Evolutionary conservation across 805 yeast species (phyloP).

Genomic region (Yamadazyma ubonensis): DNA sequence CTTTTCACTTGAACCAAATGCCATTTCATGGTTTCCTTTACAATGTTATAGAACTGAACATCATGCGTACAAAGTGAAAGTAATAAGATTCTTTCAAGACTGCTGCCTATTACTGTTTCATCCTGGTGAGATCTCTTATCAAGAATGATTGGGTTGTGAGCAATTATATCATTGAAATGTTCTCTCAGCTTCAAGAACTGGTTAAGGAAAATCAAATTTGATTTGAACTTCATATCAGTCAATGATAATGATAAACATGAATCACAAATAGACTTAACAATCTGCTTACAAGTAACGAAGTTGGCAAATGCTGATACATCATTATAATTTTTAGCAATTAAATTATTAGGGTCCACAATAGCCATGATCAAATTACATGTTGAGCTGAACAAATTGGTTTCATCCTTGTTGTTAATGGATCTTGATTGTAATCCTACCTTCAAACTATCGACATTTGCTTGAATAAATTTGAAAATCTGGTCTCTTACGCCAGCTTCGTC

Average conservation of each 20-base stretch:
- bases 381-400: constrained; percentile 27
- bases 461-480: constrained; percentile 20
- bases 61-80: constrained; percentile 44
- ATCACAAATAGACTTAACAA: constrained; percentile 35
- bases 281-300: constrained; percentile 27
- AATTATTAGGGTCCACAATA: constrained; percentile 22
- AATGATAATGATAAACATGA: constrained; percentile 33
- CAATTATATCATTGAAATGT: constrained; percentile 13
- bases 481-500: constrained; percentile 17
- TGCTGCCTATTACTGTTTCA: constrained; percentile 13
- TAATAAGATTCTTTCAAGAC: constrained; percentile 38
- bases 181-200: constrained; percentile 31
- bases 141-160: constrained; percentile 15
- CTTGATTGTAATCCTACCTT: constrained; percentile 19
- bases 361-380: constrained; percentile 34
- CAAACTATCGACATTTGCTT: constrained; percentile 23
- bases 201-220: constrained; percentile 35
- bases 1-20: constrained; percentile 22
- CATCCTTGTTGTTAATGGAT: constrained; percentile 13
- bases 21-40: constrained; percentile 36
- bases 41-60: constrained; percentile 41
- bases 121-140: constrained; percentile 14
- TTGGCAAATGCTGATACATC: constrained; percentile 27
- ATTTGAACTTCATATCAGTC: constrained; percentile 36
- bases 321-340: constrained; percentile 19